phyloP scores from a whole-genome alignment of 495 filamentous ascomycete species.

The Halenospora varia region DNA sequence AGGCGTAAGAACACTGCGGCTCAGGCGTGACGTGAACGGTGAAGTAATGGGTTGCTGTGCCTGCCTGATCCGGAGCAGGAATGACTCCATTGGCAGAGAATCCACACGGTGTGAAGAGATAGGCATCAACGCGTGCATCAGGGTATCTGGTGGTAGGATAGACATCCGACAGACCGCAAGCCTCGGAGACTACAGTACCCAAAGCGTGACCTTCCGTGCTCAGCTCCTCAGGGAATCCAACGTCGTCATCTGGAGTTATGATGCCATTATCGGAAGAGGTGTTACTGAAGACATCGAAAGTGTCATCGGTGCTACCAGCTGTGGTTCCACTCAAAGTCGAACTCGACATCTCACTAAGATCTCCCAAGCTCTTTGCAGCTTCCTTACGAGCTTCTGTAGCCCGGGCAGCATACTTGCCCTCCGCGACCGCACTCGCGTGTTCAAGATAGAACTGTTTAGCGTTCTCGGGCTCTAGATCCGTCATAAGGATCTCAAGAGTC shows the following conservation, averaged over 20 bases:
- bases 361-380: slow-evolving; percentile 47
- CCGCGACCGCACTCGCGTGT: slow-evolving; percentile 85
- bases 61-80: slow-evolving; percentile 64
- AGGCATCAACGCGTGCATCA: slow-evolving; percentile 91
- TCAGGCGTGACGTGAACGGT: slow-evolving; percentile 99
- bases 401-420: slow-evolving; percentile 64
- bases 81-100: slow-evolving; percentile 98
- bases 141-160: slow-evolving; percentile 86
- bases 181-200: slow-evolving; percentile 87
- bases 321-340: slow-evolving; percentile 21
- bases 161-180: slow-evolving; percentile 83
- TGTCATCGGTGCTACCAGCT: slow-evolving; percentile 42
- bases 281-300: slow-evolving; percentile 77
- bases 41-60: slow-evolving; percentile 81
- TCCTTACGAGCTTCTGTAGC: slow-evolving; percentile 52
- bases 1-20: slow-evolving; percentile 96
- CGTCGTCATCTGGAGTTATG: slow-evolving; percentile 50
- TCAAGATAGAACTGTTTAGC: slow-evolving; percentile 96
- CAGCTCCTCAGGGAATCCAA: slow-evolving; percentile 62
- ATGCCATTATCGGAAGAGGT: slow-evolving; percentile 64
- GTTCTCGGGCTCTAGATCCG: slow-evolving; percentile 87
- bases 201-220: slow-evolving; percentile 93
- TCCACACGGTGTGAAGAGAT: slow-evolving; percentile 94
- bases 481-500: slow-evolving; percentile 97
- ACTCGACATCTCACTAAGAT: slow-evolving; percentile 39